Evolutionary conservation across 495 filamentous ascomycete genomes (phyloP).

Genomic region (Terfezia claveryi): DNA sequence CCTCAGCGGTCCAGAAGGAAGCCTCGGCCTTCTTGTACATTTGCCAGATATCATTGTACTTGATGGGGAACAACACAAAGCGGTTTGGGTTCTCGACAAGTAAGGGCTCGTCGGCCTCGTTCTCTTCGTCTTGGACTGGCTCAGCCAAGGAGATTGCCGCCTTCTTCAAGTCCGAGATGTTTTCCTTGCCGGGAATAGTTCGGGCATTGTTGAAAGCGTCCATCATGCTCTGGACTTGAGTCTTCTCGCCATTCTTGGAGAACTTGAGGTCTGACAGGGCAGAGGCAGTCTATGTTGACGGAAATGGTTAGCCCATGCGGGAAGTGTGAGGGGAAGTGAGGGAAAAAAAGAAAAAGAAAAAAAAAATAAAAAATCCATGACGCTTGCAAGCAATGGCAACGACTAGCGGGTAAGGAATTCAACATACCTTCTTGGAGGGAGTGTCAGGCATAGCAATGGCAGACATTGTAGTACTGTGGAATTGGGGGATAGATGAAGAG

Average conservation of each 20-base stretch:
- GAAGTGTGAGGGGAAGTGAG: too few species aligned
- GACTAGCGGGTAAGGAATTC: too few species aligned
- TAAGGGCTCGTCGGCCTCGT: slow-evolving; percentile 69
- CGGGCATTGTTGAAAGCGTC: slow-evolving; percentile 31
- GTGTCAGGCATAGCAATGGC: too few species aligned
- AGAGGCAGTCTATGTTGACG: slow-evolving; percentile 45
- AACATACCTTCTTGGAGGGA: too few species aligned
- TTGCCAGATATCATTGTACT: slow-evolving; percentile 99
- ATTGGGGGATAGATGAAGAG: too few species aligned
- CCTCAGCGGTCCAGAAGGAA: slow-evolving; percentile 98
- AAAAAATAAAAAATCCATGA: too few species aligned
- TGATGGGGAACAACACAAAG: slow-evolving; percentile 96
- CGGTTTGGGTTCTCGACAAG: slow-evolving; percentile 89
- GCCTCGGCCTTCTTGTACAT: slow-evolving; percentile 99
- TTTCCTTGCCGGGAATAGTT: slow-evolving; percentile 22
- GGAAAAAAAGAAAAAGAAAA: too few species aligned
- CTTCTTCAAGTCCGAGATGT: slow-evolving; percentile 22
- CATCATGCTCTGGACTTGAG: slow-evolving; percentile 64
- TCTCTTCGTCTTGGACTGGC: slow-evolving; percentile 37
- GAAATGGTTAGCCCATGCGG: slow-evolving; percentile 20
- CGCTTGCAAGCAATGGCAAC: too few species aligned
- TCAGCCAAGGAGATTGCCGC: slow-evolving; percentile 25
- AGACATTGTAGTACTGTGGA: too few species aligned
- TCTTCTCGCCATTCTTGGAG: slow-evolving; percentile 38
- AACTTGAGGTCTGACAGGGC: slow-evolving; percentile 77